Percentiles rank a stretch among this genome's conserved stretches.
Conservation (phyloP, 768 basidiomycete species). For the Mycena pura region DNA sequence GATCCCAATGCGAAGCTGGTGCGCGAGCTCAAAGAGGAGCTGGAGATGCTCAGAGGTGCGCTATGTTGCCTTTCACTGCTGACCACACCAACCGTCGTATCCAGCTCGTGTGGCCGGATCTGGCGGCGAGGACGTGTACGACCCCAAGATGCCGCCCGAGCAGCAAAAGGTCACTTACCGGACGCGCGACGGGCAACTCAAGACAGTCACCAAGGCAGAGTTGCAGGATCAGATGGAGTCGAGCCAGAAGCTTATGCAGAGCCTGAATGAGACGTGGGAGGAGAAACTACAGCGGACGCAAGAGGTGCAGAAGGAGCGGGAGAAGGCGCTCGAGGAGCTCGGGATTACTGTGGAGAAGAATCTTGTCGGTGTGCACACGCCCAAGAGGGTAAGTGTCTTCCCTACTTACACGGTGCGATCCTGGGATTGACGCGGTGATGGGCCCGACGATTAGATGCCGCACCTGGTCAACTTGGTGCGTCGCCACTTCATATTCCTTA, state of each 20-base stretch:
- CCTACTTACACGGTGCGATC: constrained; percentile 5
- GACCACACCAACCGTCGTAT: constrained; percentile 14
- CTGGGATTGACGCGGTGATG: constrained; percentile 16
- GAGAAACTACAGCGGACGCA: constrained; percentile 90
- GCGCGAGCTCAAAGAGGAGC: constrained; percentile 97
- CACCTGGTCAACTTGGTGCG: constrained; percentile 92
- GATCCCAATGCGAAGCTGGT: constrained; percentile 99
- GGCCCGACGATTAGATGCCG: constrained; percentile 67
- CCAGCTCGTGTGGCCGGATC: constrained; percentile 78
- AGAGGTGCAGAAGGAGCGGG: constrained; percentile 95
- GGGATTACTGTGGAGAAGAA: constrained; percentile 99
- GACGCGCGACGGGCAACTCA: constrained; percentile 91
- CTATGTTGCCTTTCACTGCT: constrained; percentile 32
- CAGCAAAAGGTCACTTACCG: constrained; percentile 95
- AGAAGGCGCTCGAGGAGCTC: constrained; percentile 96
- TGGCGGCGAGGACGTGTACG: constrained; percentile 76
- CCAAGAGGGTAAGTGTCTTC: constrained; percentile 81
- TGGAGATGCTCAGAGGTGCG: constrained; percentile 86
- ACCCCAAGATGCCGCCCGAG: constrained; percentile 89
- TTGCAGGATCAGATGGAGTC: constrained; percentile 96
- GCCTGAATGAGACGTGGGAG: constrained; percentile 89
- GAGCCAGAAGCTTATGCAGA: constrained; percentile 89
- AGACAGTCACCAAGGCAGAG: constrained; percentile 96
- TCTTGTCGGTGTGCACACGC: constrained; percentile 95
- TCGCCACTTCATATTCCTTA: constrained; percentile 30